Base-by-base conservation (phyloP, 768 basidiomycete genomes). In the Strobilomyces confusus region DNA sequence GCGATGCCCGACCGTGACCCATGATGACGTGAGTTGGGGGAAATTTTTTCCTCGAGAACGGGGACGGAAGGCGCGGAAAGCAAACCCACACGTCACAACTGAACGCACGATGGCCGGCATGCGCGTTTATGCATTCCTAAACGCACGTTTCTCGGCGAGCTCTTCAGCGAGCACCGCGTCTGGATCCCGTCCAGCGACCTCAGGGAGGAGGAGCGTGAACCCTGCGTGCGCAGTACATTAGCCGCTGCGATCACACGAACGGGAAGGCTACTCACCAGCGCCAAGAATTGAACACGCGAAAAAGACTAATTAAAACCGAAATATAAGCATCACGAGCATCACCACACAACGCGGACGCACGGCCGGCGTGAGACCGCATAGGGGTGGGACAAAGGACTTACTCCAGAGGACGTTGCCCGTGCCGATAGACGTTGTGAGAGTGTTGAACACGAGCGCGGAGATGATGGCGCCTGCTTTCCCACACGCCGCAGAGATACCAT, bases 381-480 rank as follows among this genome's bases (percentile, higher is more conserved):
- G 44, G 20, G 9, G 29, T 29, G 29, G 29, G 29, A 29, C 6
- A 32, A 42, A 51, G 30, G 23, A 78, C 83, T 58, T 58, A 88
- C 86, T 88, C 86, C 88, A 89, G 7, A 90, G 75, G 9, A 85
- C 78, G 43, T 67, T 69, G 0, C 83, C 78, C 9, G 83, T 86
- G 17, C 88, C 88, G 54, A 88, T 79, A n/a, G 72, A 63, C 41
- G 77, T 60, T 22, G 75, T 78, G 29, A 89, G 75, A 1, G 76
- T 72, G 68, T 87, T 88, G 74, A 90, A 89, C 2, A 75, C 86
- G 40, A 89, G 78, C 1, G 85, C 83, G 12, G 84, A 82, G 58
- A 89, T 78, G 74, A 92, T 89, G 0, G 89, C 89, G 48, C 89
- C 89, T 0, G 72, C 74, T 64, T 92, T 91, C 19, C 89, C 89